phyloP scores from a whole-genome alignment of 352 stramenopile genomes.

The Globisporangium cederbergense region DNA sequence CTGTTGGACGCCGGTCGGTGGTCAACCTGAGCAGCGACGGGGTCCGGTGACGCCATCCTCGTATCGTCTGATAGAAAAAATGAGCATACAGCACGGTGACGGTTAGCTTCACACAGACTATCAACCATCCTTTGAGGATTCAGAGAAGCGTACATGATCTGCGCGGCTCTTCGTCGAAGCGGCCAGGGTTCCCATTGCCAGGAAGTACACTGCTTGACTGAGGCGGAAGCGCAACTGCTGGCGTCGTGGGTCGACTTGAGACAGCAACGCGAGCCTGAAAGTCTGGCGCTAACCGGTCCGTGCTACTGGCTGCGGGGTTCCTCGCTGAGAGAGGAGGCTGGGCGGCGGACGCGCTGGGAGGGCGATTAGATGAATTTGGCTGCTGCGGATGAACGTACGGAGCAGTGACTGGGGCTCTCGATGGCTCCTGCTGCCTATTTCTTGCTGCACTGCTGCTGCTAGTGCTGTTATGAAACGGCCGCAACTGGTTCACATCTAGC shows the following conservation, averaged over 20 bases:
- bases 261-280: constrained; percentile 15
- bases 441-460: constrained; percentile 10
- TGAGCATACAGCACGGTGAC: neutral
- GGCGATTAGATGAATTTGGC: neutral
- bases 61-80: neutral
- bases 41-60: constrained; percentile 11
- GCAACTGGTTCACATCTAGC: constrained; percentile 68
- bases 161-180: constrained; percentile 19
- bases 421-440: constrained; percentile 10
- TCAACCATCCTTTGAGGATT: neutral
- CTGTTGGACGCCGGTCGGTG: constrained; percentile 2
- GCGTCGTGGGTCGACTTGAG: constrained; percentile 26
- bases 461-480: constrained; percentile 43
- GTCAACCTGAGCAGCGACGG: neutral
- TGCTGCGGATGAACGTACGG: constrained; percentile 8
- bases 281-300: constrained; percentile 15
- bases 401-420: constrained; percentile 19
- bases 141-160: constrained; percentile 8
- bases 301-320: constrained; percentile 5
- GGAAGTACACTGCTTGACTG: neutral
- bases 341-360: neutral
- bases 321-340: constrained; percentile 5
- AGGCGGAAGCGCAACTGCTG: constrained; percentile 13
- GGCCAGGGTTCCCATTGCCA: neutral
- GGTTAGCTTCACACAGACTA: neutral